These are phyloP conservation scores for Cyberlindnera saturnus DNA, from an alignment of 805 yeast species.

Conservation along the genomic window DNA sequence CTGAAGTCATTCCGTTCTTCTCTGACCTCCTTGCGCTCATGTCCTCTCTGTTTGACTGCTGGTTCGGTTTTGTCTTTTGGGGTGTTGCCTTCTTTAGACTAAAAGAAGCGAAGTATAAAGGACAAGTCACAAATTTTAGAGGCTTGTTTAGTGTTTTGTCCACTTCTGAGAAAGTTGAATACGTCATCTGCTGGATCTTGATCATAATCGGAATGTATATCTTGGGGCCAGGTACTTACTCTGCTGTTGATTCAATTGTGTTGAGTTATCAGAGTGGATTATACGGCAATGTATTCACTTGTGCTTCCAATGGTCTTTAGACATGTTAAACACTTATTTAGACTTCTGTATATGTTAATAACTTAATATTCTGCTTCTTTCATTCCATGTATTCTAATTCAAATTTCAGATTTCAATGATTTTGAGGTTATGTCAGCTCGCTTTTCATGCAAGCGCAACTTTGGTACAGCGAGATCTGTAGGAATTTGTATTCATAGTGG, in stretches of 20 bases:
- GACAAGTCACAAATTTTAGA: slow-evolving; percentile 20
- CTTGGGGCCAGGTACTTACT: slow-evolving; percentile 54
- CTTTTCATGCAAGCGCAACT: too few species aligned
- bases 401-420: too few species aligned
- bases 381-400: too few species aligned
- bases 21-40: slow-evolving; percentile 50
- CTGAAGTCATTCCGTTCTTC: slow-evolving; percentile 62
- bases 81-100: slow-evolving; percentile 49
- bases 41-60: slow-evolving; percentile 59
- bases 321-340: not conserved
- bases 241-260: slow-evolving; percentile 50
- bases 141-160: slow-evolving; percentile 27
- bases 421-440: too few species aligned
- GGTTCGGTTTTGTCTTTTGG: slow-evolving; percentile 64
- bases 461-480: too few species aligned
- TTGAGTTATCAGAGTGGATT: slow-evolving; percentile 40
- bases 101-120: slow-evolving; percentile 29
- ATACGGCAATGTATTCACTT: slow-evolving; percentile 47
- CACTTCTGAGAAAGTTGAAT: slow-evolving; percentile 30
- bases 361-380: too few species aligned
- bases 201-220: slow-evolving; percentile 46
- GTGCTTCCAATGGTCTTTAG: slow-evolving; percentile 38
- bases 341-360: too few species aligned
- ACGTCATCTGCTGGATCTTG: slow-evolving; percentile 30
- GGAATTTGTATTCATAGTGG: too few species aligned